These are phyloP conservation scores for Podosphaera aphanis DNA, from an alignment of 2,329 filamentous ascomycete genomes.

Conservation along the genomic window DNA sequence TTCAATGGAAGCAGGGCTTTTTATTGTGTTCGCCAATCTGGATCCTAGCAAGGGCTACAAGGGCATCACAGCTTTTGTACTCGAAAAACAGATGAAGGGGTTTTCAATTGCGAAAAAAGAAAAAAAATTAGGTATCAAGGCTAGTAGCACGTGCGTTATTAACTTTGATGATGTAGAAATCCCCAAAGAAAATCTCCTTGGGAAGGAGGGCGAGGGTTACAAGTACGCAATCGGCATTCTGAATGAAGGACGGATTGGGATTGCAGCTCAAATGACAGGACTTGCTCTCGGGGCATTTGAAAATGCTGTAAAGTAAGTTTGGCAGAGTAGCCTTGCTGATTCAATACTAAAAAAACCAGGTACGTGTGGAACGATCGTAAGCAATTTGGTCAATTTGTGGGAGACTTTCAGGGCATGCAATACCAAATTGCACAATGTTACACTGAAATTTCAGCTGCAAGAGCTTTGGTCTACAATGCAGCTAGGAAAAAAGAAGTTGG, in stretches of 20 bases:
- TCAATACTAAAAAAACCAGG: slow-evolving; percentile 18
- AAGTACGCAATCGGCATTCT: slow-evolving; percentile 88
- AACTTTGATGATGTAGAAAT: slow-evolving; percentile 94
- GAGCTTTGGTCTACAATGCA: slow-evolving; percentile 85
- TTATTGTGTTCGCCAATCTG: slow-evolving; percentile 94
- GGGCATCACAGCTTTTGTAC: slow-evolving; percentile 86
- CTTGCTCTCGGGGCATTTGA: slow-evolving; percentile 85
- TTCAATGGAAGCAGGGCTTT: slow-evolving; percentile 76
- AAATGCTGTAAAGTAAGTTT: slow-evolving; percentile 53
- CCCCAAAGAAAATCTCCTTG: slow-evolving; percentile 68
- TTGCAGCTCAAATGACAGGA: slow-evolving; percentile 96
- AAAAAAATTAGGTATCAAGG: slow-evolving; percentile 95
- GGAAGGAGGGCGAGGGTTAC: slow-evolving; percentile 77
- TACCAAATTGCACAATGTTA: slow-evolving; percentile 94
- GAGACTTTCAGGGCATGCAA: slow-evolving; percentile 98
- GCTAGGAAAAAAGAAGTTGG: slow-evolving; percentile 95
- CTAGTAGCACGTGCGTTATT: slow-evolving; percentile 87
- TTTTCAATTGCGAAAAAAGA: slow-evolving; percentile 98
- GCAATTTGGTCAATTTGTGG: slow-evolving; percentile 83
- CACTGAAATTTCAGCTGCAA: slow-evolving; percentile 75
- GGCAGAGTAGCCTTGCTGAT: not conserved
- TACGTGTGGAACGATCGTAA: slow-evolving; percentile 98
- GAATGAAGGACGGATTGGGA: slow-evolving; percentile 94
- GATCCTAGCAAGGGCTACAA: slow-evolving; percentile 84
- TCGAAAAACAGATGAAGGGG: slow-evolving; percentile 71